phyloP scores from a whole-genome alignment of 345 rosid species.

The Hibiscus mutabilis region DNA sequence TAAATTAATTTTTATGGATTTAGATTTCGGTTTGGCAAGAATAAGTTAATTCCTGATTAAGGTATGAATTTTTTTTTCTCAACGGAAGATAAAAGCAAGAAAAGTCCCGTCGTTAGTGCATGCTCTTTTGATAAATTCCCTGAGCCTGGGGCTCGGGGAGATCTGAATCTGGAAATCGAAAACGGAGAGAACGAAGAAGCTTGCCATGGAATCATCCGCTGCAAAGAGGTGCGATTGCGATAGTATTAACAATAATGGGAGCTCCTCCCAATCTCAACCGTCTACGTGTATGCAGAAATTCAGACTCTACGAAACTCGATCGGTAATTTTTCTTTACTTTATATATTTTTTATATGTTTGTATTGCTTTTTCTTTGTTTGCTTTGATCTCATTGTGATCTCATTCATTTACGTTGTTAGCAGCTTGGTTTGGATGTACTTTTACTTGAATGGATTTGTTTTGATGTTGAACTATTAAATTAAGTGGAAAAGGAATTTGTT shows the following conservation, averaged over 20 bases:
- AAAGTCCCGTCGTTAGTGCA: slow-evolving; percentile 26
- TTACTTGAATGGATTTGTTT: neutral
- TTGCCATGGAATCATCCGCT: slow-evolving; percentile 16
- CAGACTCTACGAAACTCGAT: slow-evolving; percentile 72
- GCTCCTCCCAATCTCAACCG: slow-evolving; percentile 11
- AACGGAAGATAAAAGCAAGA: neutral
- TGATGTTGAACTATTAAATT: neutral
- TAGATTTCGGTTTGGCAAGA: slow-evolving; percentile 13
- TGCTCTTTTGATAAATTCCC: slow-evolving; percentile 49
- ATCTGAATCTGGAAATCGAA: slow-evolving; percentile 20
- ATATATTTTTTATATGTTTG: neutral
- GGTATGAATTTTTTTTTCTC: neutral
- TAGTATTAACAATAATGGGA: neutral
- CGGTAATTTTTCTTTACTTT: slow-evolving; percentile 32
- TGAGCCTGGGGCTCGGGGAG: slow-evolving; percentile 78
- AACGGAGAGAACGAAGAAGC: neutral
- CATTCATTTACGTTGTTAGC: neutral
- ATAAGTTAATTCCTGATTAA: slow-evolving; percentile 2
- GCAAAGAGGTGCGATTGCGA: slow-evolving; percentile 6
- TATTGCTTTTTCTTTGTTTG: neutral
- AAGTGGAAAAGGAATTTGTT: neutral
- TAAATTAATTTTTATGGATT: too few relatives aligned
- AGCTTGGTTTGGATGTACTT: neutral
- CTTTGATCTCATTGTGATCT: slow-evolving; percentile 12
- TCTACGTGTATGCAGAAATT: slow-evolving; percentile 50